These are phyloP conservation scores for Wickerhamomyces alni DNA, from an alignment of 805 yeast genomes.

Conservation along the genomic window DNA sequence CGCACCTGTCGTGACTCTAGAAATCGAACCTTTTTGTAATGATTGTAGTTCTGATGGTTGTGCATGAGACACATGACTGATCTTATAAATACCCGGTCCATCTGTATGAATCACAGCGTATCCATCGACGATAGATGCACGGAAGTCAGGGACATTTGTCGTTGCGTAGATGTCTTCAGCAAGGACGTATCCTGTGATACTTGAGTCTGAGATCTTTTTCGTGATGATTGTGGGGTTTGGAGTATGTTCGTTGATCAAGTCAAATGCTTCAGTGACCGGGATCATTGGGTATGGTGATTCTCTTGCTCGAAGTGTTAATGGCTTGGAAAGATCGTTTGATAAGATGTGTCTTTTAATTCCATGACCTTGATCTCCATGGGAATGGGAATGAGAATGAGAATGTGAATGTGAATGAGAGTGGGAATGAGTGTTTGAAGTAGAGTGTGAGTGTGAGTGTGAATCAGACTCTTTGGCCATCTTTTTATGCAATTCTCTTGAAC, in stretches of 20 bases:
- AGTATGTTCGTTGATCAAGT: conserved; percentile 27
- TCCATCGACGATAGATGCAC: conserved; percentile 55
- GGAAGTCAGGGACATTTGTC: conserved; percentile 38
- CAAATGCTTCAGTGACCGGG: conserved; percentile 34
- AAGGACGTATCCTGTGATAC: conserved; percentile 32
- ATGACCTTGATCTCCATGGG: conserved; percentile 5
- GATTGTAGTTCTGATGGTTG: conserved; percentile 19
- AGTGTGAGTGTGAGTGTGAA: not conserved
- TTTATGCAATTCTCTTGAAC: conserved; percentile 36
- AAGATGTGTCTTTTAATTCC: conserved; percentile 33
- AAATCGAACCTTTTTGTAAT: conserved; percentile 30
- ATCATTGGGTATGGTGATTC: conserved; percentile 45
- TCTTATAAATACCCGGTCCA: conserved; percentile 39
- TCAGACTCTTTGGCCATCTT: not conserved
- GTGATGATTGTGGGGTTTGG: conserved; percentile 23
- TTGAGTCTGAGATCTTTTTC: conserved; percentile 24
- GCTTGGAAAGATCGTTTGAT: conserved; percentile 29
- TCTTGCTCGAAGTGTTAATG: conserved; percentile 38
- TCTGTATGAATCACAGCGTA: conserved; percentile 42
- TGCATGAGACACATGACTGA: conserved; percentile 38
- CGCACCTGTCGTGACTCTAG: conserved; percentile 51
- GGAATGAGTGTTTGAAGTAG: conserved; percentile 8
- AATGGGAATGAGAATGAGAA: conserved; percentile 9
- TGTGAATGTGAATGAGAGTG: conserved; percentile 8
- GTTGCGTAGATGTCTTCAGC: conserved; percentile 37